Evolutionary conservation across 129 eudicot genomes (phyloP).

Genomic region (Centrapalus pauciflorus): DNA sequence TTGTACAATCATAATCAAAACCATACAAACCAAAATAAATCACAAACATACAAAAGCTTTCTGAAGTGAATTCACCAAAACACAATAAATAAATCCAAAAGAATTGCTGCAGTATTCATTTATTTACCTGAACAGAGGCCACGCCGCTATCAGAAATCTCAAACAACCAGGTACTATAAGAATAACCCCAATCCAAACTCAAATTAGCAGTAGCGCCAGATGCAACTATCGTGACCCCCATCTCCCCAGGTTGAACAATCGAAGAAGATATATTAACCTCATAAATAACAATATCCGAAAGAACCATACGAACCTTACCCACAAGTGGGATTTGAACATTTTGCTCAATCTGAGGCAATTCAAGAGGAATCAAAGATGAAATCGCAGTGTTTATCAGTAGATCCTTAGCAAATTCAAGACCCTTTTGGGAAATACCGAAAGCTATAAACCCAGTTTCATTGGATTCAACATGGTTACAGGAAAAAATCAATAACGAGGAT

Average conservation of each 20-base stretch:
- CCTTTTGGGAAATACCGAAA: slow-evolving; percentile 52
- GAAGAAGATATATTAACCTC: slow-evolving; percentile 51
- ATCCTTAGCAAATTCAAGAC: slow-evolving; percentile 66
- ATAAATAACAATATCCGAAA: slow-evolving; percentile 51
- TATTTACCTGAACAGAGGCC: slow-evolving; percentile 72
- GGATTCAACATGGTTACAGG: slow-evolving; percentile 31
- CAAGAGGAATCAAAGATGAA: slow-evolving; percentile 52
- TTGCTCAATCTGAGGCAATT: slow-evolving; percentile 58
- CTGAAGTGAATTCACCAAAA: not conserved
- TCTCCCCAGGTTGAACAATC: slow-evolving; percentile 47
- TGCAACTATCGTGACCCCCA: slow-evolving; percentile 57
- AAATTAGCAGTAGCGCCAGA: slow-evolving; percentile 77
- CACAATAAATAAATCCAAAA: not conserved
- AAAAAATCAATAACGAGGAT: slow-evolving; percentile 11
- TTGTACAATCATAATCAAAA: not conserved
- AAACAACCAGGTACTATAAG: slow-evolving; percentile 64
- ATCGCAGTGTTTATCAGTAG: slow-evolving; percentile 49
- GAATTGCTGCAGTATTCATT: not conserved
- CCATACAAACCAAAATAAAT: not conserved
- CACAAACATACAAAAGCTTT: not conserved
- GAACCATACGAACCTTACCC: slow-evolving; percentile 58
- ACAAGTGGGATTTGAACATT: slow-evolving; percentile 51
- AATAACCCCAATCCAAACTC: slow-evolving; percentile 70
- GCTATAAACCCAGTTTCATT: slow-evolving; percentile 50
- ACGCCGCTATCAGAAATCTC: slow-evolving; percentile 72